phyloP scores from a whole-genome alignment of 805 yeast species.

The Kodamaea fukazawae region DNA sequence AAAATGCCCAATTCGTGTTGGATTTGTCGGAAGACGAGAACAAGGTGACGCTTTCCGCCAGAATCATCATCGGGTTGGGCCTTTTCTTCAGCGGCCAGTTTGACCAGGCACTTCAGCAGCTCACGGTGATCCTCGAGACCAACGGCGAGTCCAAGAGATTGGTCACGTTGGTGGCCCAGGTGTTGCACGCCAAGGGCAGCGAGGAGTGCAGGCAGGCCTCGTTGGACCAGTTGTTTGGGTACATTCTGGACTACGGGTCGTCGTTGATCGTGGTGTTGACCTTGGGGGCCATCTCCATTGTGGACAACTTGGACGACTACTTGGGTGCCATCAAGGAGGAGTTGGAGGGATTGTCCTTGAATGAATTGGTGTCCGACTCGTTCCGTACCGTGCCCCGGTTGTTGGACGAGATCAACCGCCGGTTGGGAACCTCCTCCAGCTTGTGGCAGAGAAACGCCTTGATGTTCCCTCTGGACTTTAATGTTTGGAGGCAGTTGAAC shows the following conservation, averaged over 20 bases:
- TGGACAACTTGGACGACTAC: slow-evolving; percentile 57
- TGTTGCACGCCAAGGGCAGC: slow-evolving; percentile 70
- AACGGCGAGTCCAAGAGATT: slow-evolving; percentile 61
- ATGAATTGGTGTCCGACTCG: slow-evolving; percentile 48
- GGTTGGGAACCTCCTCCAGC: slow-evolving; percentile 25
- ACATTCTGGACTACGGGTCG: slow-evolving; percentile 61
- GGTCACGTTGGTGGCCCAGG: slow-evolving; percentile 73
- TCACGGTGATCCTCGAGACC: slow-evolving; percentile 54
- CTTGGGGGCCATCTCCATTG: slow-evolving; percentile 74
- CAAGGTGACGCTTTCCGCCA: slow-evolving; percentile 49
- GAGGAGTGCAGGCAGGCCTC: slow-evolving; percentile 83
- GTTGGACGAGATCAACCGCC: slow-evolving; percentile 48
- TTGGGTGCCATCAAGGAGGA: slow-evolving; percentile 68
- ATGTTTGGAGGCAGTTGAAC: slow-evolving; percentile 68
- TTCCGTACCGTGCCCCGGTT: slow-evolving; percentile 58
- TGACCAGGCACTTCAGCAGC: slow-evolving; percentile 63
- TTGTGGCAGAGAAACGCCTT: slow-evolving; percentile 71
- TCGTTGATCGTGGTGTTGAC: slow-evolving; percentile 66
- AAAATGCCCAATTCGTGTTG: slow-evolving; percentile 54
- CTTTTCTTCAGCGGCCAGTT: slow-evolving; percentile 62
- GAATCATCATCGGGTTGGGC: slow-evolving; percentile 70
- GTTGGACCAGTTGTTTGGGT: slow-evolving; percentile 71
- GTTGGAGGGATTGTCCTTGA: slow-evolving; percentile 48
- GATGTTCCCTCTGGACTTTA: slow-evolving; percentile 67
- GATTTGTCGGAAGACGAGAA: slow-evolving; percentile 42